Percentiles rank a stretch among this genome's conserved stretches.
These are phyloP conservation scores for Boletellus emodensis DNA, from an alignment of 768 basidiomycete species.

Conservation along the genomic window DNA sequence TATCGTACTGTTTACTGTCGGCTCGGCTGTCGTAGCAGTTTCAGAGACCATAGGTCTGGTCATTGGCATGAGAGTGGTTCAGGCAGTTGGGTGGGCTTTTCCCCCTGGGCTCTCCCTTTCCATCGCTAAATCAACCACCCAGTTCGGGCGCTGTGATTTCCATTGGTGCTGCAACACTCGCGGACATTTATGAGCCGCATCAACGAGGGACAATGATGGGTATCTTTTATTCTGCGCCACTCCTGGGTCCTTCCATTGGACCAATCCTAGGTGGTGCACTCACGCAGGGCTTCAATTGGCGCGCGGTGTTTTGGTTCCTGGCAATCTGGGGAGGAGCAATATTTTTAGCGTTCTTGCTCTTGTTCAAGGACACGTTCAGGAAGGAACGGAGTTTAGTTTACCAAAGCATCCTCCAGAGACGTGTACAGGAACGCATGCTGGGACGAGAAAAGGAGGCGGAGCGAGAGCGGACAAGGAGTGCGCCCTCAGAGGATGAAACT, in stretches of 20 bases:
- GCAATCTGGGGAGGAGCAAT: constrained; percentile 56
- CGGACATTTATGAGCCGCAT: constrained; percentile 73
- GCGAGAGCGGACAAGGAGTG: constrained; percentile 13
- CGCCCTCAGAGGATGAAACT: not conserved
- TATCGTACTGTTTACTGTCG: constrained; percentile 48
- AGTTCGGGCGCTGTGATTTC: constrained; percentile 67
- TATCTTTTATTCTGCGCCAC: constrained; percentile 74
- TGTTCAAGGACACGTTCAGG: constrained; percentile 83
- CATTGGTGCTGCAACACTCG: constrained; percentile 68
- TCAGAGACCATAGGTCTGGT: constrained; percentile 53
- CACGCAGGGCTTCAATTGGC: constrained; percentile 69
- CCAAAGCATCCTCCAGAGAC: constrained; percentile 56
- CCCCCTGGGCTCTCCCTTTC: not conserved
- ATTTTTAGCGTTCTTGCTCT: constrained; percentile 54
- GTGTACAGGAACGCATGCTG: constrained; percentile 24
- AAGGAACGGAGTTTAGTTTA: constrained; percentile 79
- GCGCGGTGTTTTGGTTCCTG: constrained; percentile 84
- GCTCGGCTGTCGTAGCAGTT: constrained; percentile 54
- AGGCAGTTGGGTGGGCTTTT: constrained; percentile 54
- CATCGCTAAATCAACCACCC: not conserved
- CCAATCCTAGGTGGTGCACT: constrained; percentile 70
- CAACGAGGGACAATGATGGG: constrained; percentile 81
- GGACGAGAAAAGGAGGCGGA: constrained; percentile 14
- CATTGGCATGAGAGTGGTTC: constrained; percentile 65
- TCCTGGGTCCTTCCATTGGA: constrained; percentile 68